phyloP scores from a whole-genome alignment of 1,284 basidiomycete genomes.

The Trametes versicolor region DNA sequence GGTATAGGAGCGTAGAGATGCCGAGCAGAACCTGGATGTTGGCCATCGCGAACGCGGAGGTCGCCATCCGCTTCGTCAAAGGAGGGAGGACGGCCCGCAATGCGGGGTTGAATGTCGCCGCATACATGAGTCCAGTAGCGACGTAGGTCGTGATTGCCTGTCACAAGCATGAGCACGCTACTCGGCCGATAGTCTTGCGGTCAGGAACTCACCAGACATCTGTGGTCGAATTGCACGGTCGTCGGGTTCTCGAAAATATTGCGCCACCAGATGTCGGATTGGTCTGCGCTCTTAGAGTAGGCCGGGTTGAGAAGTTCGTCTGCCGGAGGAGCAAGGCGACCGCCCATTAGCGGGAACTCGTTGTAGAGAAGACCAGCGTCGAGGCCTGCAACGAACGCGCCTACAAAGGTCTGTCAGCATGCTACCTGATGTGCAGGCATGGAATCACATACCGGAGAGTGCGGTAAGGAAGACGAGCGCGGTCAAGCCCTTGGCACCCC shows the following conservation, averaged over 20 bases:
- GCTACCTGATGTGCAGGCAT: constrained; percentile 5
- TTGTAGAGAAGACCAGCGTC: constrained; percentile 98
- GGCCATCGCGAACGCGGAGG: constrained; percentile 82
- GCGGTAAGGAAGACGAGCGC: constrained; percentile 91
- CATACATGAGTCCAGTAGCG: constrained; percentile 73
- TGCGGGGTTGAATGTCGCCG: constrained; percentile 60
- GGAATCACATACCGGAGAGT: constrained; percentile 71
- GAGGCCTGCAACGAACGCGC: constrained; percentile 97
- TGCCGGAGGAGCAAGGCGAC: constrained; percentile 82
- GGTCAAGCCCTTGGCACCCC: constrained; percentile 68
- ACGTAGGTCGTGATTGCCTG: constrained; percentile 88
- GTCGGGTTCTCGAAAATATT: constrained; percentile 98
- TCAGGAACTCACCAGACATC: constrained; percentile 76
- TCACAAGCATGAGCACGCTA: constrained; percentile 19
- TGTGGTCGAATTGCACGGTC: constrained; percentile 97
- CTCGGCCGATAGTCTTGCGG: constrained; percentile 10
- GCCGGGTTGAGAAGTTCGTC: constrained; percentile 85
- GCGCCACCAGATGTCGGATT: constrained; percentile 87
- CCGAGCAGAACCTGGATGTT: constrained; percentile 91
- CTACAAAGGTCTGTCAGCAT: constrained; percentile 52
- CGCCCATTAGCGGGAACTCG: constrained; percentile 98
- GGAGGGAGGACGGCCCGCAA: constrained; percentile 75
- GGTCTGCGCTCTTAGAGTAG: constrained; percentile 77
- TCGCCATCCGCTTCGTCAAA: constrained; percentile 67
- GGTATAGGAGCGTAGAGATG: constrained; percentile 91